Conservation (phyloP, 805 yeast genomes). For the Komagataella kurtzmanii region DNA sequence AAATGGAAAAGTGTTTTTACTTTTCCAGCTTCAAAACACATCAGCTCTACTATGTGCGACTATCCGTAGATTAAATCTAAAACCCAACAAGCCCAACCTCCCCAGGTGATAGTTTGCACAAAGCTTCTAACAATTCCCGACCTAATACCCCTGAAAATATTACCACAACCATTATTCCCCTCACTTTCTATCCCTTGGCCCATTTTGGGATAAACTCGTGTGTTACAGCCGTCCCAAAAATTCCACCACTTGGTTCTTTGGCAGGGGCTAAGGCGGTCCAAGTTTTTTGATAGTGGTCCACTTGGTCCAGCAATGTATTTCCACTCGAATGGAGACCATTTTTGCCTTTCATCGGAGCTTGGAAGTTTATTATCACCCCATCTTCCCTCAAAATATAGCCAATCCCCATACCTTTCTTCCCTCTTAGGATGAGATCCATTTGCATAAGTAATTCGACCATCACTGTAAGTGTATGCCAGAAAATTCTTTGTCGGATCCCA, state of each 20-base stretch:
- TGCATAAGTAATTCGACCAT: conserved; percentile 30
- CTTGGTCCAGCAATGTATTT: conserved; percentile 84
- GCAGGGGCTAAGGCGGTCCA: conserved; percentile 59
- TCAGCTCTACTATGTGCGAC: background rate
- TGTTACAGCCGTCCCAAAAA: conserved; percentile 68
- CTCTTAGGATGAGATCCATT: conserved; percentile 35
- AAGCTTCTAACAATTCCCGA: conserved; percentile 27
- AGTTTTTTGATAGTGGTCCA: conserved; percentile 77
- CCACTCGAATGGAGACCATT: conserved; percentile 82
- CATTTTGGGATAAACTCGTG: conserved; percentile 57
- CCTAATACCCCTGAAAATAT: conserved; percentile 29
- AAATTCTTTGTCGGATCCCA: conserved; percentile 89
- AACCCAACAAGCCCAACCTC: conserved; percentile 31
- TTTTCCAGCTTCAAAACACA: too few species aligned
- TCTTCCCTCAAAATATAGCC: conserved; percentile 72
- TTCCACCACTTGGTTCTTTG: conserved; percentile 92
- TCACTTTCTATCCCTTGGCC: conserved; percentile 87
- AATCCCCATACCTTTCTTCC: conserved; percentile 43
- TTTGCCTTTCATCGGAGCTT: conserved; percentile 65
- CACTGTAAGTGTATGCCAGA: conserved; percentile 72
- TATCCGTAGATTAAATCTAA: conserved; percentile 26
- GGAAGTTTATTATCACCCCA: conserved; percentile 83
- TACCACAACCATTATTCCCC: conserved; percentile 70
- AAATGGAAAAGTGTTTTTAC: background rate
- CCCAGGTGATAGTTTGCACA: conserved; percentile 24